phyloP scores from a whole-genome alignment of 306 rosid genomes.

The Comarum palustre region DNA sequence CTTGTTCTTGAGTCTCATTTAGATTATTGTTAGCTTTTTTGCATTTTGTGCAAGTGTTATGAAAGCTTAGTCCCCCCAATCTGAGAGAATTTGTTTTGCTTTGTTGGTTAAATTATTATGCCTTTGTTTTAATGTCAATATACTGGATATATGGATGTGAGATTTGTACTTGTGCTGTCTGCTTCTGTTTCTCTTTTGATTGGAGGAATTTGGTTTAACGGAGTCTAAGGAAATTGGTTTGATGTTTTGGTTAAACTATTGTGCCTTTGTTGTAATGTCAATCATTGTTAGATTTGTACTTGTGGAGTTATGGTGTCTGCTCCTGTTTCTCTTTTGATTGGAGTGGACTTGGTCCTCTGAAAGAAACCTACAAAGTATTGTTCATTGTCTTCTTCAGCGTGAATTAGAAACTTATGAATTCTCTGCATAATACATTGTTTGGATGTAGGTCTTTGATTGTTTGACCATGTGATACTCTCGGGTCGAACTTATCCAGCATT shows the following conservation, averaged over 20 bases:
- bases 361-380: neutral
- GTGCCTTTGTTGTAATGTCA: too few relatives aligned
- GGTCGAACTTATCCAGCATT: neutral
- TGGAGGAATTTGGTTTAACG: too few relatives aligned
- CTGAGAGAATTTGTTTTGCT: neutral
- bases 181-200: neutral
- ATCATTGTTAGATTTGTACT: too few relatives aligned
- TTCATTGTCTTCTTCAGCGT: neutral
- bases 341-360: neutral
- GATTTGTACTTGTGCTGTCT: neutral
- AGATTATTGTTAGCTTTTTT: neutral
- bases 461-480: neutral
- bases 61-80: neutral
- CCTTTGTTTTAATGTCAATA: neutral
- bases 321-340: too few relatives aligned
- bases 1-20: neutral
- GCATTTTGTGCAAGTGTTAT: neutral
- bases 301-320: too few relatives aligned
- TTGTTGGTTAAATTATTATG: neutral
- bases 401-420: neutral
- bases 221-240: too few relatives aligned
- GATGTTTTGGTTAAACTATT: too few relatives aligned
- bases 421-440: neutral
- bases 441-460: neutral
- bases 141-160: neutral